Evolutionary conservation across 768 basidiomycete genomes (phyloP).

Genomic region (Leccinum incarnatum): DNA sequence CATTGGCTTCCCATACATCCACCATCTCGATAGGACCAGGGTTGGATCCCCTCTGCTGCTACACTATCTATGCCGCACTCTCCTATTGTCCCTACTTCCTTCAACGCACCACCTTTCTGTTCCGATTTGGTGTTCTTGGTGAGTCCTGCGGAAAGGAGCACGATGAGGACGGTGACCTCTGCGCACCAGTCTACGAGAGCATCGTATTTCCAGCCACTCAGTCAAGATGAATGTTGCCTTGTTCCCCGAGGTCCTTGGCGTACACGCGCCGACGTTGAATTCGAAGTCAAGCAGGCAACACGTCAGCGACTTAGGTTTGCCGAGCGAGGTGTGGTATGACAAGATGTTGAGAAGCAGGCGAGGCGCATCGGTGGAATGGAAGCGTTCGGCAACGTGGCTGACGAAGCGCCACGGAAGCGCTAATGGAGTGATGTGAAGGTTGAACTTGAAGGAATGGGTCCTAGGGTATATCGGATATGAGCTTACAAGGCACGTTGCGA

Average conservation of each 20-base stretch:
- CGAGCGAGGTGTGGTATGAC: not conserved
- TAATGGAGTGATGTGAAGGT: too few species aligned
- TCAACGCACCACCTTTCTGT: slow-evolving; percentile 35
- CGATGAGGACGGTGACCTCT: slow-evolving; percentile 79
- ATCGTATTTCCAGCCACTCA: slow-evolving; percentile 57
- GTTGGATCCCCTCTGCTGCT: too few species aligned
- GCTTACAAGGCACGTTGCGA: too few species aligned
- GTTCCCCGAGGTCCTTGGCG: slow-evolving; percentile 68
- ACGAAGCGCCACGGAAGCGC: too few species aligned
- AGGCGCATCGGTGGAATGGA: not conserved
- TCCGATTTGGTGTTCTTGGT: slow-evolving; percentile 58
- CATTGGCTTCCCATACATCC: not conserved
- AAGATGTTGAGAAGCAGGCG: not conserved
- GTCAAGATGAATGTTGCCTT: slow-evolving; percentile 76
- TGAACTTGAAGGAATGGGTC: too few species aligned
- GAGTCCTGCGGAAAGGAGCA: slow-evolving; percentile 65
- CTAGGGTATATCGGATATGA: not conserved
- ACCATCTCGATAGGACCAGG: not conserved
- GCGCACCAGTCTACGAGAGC: too few species aligned
- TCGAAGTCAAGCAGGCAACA: too few species aligned
- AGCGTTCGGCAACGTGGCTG: not conserved
- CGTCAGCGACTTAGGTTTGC: too few species aligned
- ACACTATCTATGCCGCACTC: not conserved
- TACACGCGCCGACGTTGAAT: too few species aligned
- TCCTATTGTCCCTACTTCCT: slow-evolving; percentile 70